Base-by-base conservation (phyloP, 495 filamentous ascomycete genomes). In the Trichoderma virens region DNA sequence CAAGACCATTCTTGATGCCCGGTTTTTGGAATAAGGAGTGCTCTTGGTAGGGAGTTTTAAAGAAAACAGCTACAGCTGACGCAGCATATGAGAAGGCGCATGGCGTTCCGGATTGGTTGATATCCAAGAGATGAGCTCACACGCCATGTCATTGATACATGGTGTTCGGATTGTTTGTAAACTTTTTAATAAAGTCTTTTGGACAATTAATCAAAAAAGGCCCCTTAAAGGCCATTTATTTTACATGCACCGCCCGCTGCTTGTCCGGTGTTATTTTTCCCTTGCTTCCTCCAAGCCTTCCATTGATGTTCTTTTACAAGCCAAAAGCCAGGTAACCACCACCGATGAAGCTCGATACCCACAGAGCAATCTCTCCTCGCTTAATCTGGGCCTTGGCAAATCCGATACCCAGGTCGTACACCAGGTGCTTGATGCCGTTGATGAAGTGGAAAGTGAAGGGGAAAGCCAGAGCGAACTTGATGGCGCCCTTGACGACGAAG, bases 341-440 rank as follows among this genome's bases (percentile, higher is more conserved):
- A 65, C 81, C 83, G 6, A 88, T 78, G 3, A 85, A 68, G 66
- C 84, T 90, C 66, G 86, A 71, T 11, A 85, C 91, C 68, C 95
- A 81, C 27, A 92, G 84, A 38, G 81, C 75, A 84, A 88, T 94
- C 63, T 92, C 93, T 3, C 83, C 86, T 76, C 82, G 81, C 67
- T 89, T 83, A 65, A 98, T 90, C 67, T 80, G 76, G 70, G 82
- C 78, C 74, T 93, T 90, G 68, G 74, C 80, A 64, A 96, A 85
- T 45, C 83, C 82, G 62, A 77, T 74, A 41, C 88, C 89, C 61
- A 86, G 74, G 82, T 99, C 94, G 89, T 90, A 97, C 34, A 82
- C 67, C 77, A 99, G 80, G 82, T 98, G 94, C 71, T 92, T 85
- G n/a, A 95, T 63, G 28, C 95, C 94, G 78, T 96, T 97, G 68